phyloP scores from a whole-genome alignment of 805 yeast species.

The Candida sonorensis region DNA sequence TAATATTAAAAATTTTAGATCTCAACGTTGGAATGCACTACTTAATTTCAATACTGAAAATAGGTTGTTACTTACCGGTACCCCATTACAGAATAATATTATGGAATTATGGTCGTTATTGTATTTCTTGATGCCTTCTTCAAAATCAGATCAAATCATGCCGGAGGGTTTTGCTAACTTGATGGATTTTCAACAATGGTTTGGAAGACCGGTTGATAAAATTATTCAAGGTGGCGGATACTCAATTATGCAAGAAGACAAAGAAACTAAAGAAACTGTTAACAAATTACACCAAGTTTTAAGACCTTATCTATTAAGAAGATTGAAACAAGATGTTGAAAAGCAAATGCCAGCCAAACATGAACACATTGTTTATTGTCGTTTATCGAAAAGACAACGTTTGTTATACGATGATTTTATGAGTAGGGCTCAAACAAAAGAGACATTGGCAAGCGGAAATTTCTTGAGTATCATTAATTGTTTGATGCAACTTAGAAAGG shows the following conservation, averaged over 20 bases:
- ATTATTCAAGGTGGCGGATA: slow-evolving; percentile 68
- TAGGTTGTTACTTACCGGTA: slow-evolving; percentile 86
- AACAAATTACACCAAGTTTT: slow-evolving; percentile 86
- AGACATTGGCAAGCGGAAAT: slow-evolving; percentile 89
- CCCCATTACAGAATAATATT: slow-evolving; percentile 92
- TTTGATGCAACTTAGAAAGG: slow-evolving; percentile 95
- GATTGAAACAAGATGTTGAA: slow-evolving; percentile 94
- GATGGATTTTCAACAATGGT: slow-evolving; percentile 97
- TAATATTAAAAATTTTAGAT: slow-evolving; percentile 91
- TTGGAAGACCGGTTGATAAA: slow-evolving; percentile 94
- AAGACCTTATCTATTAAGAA: slow-evolving; percentile 84
- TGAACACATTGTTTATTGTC: slow-evolving; percentile 90
- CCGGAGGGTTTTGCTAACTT: slow-evolving; percentile 95
- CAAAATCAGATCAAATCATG: slow-evolving; percentile 58
- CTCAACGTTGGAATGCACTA: slow-evolving; percentile 95
- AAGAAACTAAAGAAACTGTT: slow-evolving; percentile 82
- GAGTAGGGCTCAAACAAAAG: slow-evolving; percentile 94
- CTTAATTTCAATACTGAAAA: slow-evolving; percentile 90
- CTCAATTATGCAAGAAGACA: slow-evolving; percentile 36
- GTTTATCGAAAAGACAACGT: slow-evolving; percentile 87
- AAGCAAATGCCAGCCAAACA: slow-evolving; percentile 98
- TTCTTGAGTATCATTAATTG: slow-evolving; percentile 93
- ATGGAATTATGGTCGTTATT: slow-evolving; percentile 95
- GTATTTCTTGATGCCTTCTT: slow-evolving; percentile 92
- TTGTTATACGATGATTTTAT: slow-evolving; percentile 92